Conservation (phyloP, 306 rosid species). For the Mucuna pruriens region DNA sequence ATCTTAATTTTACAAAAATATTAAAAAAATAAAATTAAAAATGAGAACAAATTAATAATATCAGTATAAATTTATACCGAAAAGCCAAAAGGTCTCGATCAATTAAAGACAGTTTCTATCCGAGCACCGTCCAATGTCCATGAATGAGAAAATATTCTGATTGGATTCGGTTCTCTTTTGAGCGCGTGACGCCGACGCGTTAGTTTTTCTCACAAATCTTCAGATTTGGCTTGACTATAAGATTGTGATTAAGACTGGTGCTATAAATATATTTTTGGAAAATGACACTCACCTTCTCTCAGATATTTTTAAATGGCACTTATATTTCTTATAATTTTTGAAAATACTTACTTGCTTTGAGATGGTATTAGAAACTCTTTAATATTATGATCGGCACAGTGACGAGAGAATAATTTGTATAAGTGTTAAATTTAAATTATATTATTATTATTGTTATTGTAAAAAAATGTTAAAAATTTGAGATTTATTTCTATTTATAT, state of each 20-base stretch:
- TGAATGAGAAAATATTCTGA: constrained; percentile 9
- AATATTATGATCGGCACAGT: no score
- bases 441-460: no score
- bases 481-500: no score
- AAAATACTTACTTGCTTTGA: background rate
- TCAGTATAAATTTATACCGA: background rate
- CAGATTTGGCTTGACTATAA: background rate
- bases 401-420: no score
- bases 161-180: constrained; percentile 10
- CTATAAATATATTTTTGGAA: background rate
- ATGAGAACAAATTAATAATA: background rate
- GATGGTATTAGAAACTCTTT: background rate
- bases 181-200: constrained; percentile 16
- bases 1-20: background rate
- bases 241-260: background rate
- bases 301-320: background rate
- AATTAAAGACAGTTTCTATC: constrained; percentile 4
- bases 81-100: background rate
- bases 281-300: background rate
- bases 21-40: background rate
- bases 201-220: background rate
- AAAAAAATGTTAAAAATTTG: no score
- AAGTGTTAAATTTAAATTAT: no score
- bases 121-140: background rate
- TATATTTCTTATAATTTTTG: no score